phyloP scores from a whole-genome alignment of 768 basidiomycete genomes.

The Pleurotus cornucopiae region DNA sequence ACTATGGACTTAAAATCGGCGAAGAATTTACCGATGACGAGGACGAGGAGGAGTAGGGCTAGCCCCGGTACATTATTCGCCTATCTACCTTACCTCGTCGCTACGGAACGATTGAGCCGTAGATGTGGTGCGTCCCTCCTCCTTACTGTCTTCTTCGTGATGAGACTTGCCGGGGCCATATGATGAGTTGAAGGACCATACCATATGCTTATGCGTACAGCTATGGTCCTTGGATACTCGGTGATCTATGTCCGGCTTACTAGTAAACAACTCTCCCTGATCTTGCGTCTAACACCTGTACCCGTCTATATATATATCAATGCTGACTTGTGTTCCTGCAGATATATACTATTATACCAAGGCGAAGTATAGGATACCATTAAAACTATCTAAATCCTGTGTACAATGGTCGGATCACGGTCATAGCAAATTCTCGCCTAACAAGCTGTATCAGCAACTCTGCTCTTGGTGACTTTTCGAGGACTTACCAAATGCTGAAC shows the following conservation, averaged over 20 bases:
- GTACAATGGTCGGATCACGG: background rate
- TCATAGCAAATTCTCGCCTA: constrained; percentile 1
- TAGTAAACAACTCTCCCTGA: background rate
- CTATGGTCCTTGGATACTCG: constrained; percentile 40
- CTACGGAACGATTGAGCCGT: background rate
- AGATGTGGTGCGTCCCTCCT: constrained; percentile 11
- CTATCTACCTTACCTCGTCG: constrained; percentile 5
- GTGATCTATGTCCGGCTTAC: constrained; percentile 60
- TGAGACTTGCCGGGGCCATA: constrained; percentile 86
- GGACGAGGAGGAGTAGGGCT: constrained; percentile 36
- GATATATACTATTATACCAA: background rate
- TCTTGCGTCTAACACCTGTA: background rate
- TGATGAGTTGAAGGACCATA: constrained; percentile 51
- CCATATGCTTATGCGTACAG: constrained; percentile 8
- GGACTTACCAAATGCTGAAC: constrained; percentile 53
- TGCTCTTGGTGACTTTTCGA: background rate
- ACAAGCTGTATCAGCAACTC: background rate
- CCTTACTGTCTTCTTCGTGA: constrained; percentile 28
- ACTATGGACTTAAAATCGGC: constrained; percentile 60
- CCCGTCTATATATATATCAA: background rate
- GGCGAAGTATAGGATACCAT: too few species aligned
- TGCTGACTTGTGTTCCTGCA: background rate
- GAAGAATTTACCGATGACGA: constrained; percentile 91
- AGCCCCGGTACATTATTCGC: constrained; percentile 3
- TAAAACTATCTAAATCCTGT: too few species aligned